Percentiles rank a stretch among this genome's conserved stretches.
Evolutionary conservation across 768 basidiomycete genomes (phyloP).

Genomic region (Hypholoma fasciculare): DNA sequence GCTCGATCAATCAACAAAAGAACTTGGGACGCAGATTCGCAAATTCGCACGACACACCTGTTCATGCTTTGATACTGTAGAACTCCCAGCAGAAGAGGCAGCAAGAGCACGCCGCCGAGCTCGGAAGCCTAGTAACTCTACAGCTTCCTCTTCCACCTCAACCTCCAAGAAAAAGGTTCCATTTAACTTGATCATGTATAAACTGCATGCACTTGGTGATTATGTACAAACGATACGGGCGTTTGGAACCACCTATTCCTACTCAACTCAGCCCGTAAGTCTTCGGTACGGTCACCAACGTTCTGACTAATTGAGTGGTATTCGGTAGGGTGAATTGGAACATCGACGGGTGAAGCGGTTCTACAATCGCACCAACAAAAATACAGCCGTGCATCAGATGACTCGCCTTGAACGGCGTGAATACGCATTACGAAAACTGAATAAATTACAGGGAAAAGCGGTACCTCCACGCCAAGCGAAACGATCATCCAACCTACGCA

Average conservation of each 20-base stretch:
- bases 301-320: neutral
- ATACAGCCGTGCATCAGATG: neutral
- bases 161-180: neutral
- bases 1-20: neutral
- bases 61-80: neutral
- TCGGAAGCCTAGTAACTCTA: neutral
- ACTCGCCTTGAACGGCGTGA: no score
- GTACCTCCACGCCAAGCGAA: neutral
- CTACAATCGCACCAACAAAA: neutral
- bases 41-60: neutral
- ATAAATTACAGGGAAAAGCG: neutral
- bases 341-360: constrained; percentile 9
- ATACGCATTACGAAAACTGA: neutral
- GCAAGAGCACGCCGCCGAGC: constrained; percentile 1
- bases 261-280: constrained; percentile 26
- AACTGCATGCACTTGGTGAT: constrained; percentile 33
- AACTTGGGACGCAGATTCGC: constrained; percentile 2
- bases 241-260: constrained; percentile 30
- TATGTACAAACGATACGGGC: constrained; percentile 21
- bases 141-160: neutral
- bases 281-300: no score
- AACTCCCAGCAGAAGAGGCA: constrained; percentile 11
- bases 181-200: constrained; percentile 31
- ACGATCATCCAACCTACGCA: neutral
- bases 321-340: constrained; percentile 11